A percentile compares a stretch with the other conserved stretches of the same genome.
These are phyloP conservation scores for Boletellus emodensis DNA, from an alignment of 768 basidiomycete species.

Conservation along the genomic window DNA sequence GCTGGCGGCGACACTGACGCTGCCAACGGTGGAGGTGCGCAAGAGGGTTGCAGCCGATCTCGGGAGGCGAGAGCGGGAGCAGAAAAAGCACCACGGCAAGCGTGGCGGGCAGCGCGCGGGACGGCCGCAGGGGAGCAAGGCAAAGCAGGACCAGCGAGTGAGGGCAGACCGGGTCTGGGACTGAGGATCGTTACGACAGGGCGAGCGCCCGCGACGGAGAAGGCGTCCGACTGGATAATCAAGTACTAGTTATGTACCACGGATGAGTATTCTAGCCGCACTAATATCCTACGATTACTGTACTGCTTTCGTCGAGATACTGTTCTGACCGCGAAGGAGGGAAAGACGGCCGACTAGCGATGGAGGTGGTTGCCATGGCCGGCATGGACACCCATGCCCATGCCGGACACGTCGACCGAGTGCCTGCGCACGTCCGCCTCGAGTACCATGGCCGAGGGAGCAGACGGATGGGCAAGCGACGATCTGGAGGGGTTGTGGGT, in stretches of 20 bases:
- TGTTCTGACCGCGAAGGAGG: too few species aligned
- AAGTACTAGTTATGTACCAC: slow-evolving; percentile 5
- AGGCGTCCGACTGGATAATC: too few species aligned
- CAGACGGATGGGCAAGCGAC: slow-evolving; percentile 20
- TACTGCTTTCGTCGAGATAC: not conserved
- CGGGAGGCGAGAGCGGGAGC: slow-evolving; percentile 56
- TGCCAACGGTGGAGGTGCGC: slow-evolving; percentile 42
- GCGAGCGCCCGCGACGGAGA: not conserved
- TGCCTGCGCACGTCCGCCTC: slow-evolving; percentile 34
- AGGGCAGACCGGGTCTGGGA: slow-evolving; percentile 64
- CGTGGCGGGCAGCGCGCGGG: slow-evolving; percentile 55
- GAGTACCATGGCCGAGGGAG: slow-evolving; percentile 26
- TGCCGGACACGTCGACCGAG: slow-evolving; percentile 30
- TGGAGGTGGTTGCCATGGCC: slow-evolving; percentile 6
- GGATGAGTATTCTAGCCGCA: slow-evolving; percentile 3
- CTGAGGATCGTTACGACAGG: slow-evolving; percentile 28
- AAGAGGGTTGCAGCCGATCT: slow-evolving; percentile 62
- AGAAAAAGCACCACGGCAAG: slow-evolving; percentile 78
- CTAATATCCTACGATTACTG: slow-evolving; percentile 20
- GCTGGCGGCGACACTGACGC: slow-evolving; percentile 38
- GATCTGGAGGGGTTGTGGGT: slow-evolving; percentile 17
- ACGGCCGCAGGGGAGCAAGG: slow-evolving; percentile 77
- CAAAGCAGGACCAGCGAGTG: slow-evolving; percentile 70
- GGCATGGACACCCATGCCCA: slow-evolving; percentile 28
- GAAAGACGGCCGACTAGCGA: not conserved